Base-by-base conservation (phyloP, 2,329 filamentous ascomycete genomes). In the Coniochaeta hoffmannii region DNA sequence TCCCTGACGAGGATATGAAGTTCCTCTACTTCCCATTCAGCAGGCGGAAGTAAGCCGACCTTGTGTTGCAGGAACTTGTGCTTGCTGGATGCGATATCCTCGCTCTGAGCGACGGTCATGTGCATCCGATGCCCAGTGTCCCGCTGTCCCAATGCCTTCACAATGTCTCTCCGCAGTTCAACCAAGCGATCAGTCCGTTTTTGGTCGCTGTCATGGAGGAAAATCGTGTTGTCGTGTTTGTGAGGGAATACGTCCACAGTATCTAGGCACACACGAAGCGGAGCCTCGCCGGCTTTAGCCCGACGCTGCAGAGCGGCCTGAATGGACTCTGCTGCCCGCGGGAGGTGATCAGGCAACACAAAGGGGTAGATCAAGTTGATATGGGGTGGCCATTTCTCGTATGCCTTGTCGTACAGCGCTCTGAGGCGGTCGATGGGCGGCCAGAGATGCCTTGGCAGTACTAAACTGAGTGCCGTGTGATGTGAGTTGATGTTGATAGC, bases 301-400 rank as follows among this genome's bases (percentile, higher is more conserved):
- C 52, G 63, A 50, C 36, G 53, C 15, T 57, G 55, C 11, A 77
- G 52, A n/a, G 66, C 64, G 2, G 71, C 63, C 28, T 71, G 62
- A 34, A 80, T 70, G 14, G 67, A 63, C 3, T 71, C 65, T 1
- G 70, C 69, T 1, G 78, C 81, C 19, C 65, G 61, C 1, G 69
- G 61, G 2, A 88, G 71, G 9, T 61, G 60, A 2, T 79, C 74
- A 0, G 73, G 68, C 2, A 68, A 65, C 7, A 86, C 81, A 64
- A 87, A 88, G 0, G 85, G 86, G 63, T 88, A 88, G 22, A 87
- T 62, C 26, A 88, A 67, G 60, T 87, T 88, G 62, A 88, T 65
- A 61, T 88, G 85, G 12, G 84, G 81, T 3, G 85, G 83, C 85
- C 86, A 88, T 67, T 75, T 80, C 26, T 71, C 72, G 60, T 78